These are phyloP conservation scores for Limonium bicolor DNA, from an alignment of 148 eudicot species.

Conservation along the genomic window DNA sequence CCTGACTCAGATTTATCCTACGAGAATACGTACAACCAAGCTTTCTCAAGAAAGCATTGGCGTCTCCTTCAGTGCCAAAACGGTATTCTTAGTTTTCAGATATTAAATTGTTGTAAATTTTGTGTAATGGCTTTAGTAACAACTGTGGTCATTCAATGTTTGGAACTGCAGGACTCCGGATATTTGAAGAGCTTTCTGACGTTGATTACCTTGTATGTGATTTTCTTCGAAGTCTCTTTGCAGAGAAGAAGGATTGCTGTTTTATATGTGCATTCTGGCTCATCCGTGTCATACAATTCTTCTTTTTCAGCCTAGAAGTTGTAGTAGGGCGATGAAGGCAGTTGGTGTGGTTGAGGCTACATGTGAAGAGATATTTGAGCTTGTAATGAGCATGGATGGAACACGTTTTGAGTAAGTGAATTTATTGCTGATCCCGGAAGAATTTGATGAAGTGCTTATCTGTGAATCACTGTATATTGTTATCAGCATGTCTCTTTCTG, in stretches of 20 bases:
- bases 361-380: slow-evolving; percentile 95
- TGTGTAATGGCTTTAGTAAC: background rate
- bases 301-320: slow-evolving; percentile 83
- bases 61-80: slow-evolving; percentile 99
- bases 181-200: slow-evolving; percentile 94
- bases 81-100: slow-evolving; percentile 26
- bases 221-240: background rate
- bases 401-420: slow-evolving; percentile 89
- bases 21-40: slow-evolving; percentile 56
- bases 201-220: slow-evolving; percentile 88
- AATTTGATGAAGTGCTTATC: background rate
- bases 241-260: background rate
- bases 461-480: no score
- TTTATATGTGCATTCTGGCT: background rate
- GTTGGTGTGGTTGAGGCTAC: slow-evolving; percentile 97
- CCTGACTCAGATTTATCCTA: slow-evolving; percentile 54
- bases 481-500: no score
- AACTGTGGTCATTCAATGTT: slow-evolving; percentile 1
- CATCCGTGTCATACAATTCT: background rate
- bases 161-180: slow-evolving; percentile 70
- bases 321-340: slow-evolving; percentile 99
- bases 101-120: background rate
- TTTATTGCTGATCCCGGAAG: background rate
- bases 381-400: slow-evolving; percentile 97
- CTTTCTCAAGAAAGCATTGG: slow-evolving; percentile 92